Evolutionary conservation across 2,329 filamentous ascomycete species (phyloP), one percentile per base, ranked within the genome.

Genomic region (Parastagonospora avenae): DNA sequence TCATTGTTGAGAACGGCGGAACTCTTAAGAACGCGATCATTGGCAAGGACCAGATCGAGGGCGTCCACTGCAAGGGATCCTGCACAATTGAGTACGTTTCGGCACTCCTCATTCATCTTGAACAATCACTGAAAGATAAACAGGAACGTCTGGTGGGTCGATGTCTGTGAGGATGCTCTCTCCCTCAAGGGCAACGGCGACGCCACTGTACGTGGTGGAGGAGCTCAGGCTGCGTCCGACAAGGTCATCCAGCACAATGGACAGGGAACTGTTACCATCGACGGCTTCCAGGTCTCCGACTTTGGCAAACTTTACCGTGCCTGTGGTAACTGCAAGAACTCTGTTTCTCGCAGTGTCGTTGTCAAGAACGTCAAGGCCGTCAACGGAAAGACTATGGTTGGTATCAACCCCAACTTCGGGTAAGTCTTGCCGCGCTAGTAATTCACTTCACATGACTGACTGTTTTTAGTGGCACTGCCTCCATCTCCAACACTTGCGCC

Each of bases 21-120:
- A 80, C 78, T 16, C 71, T 84, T 36, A 77, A 76, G 63, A 83
- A 83, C 64, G 80, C 77, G 67, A 83, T 84, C 69, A 83, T 84
- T 50, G 80, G 81, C 16, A 73, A 74, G 42, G 75, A 77, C 54
- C 77, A 82, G 62, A 74, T 77, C 24, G 80, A 62, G 50, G 59
- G 59, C 35, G 46, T 62, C 16, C 59, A 62, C 54, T 62, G 59
- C 46, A 41, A 54, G 81, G 66, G 80, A 76, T 50, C 44, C 5
- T 81, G 80, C 69, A 79, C 76, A 27, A 68, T 80, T 30, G 72
- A 73, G 45, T 77, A 77, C 54, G 75, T 78, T 30, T 77, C 74
- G 73, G 76, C 65, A 62, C 50, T 58, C 27, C 63, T 63, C 30
- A 64, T 38, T 56, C 45, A 49, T 27, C 14, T 73, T 75, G 16